phyloP scores from a whole-genome alignment of 176 grass and related monocot species.

The Avena eriantha region DNA sequence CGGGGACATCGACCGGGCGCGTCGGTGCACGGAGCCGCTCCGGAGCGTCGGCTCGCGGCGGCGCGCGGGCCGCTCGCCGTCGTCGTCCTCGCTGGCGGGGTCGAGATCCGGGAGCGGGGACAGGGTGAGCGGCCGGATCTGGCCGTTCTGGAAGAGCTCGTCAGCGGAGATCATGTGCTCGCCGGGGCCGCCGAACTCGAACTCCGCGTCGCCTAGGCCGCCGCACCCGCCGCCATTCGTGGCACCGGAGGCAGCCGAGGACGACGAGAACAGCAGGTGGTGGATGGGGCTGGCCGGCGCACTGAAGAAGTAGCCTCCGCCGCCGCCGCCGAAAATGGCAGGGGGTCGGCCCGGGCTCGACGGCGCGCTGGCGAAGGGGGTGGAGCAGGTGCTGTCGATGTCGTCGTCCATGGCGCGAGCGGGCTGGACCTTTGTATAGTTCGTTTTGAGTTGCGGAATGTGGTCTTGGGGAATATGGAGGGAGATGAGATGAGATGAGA shows the following conservation, averaged over 20 bases:
- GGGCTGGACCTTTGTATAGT: background rate
- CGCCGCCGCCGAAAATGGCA: constrained; percentile 35
- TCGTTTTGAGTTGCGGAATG: background rate
- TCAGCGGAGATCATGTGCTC: constrained; percentile 93
- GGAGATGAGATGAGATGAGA: constrained; percentile 35
- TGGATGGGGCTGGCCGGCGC: constrained; percentile 96
- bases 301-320: constrained; percentile 89
- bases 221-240: background rate
- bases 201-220: constrained; percentile 59
- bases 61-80: constrained; percentile 26
- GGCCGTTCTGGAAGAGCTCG: constrained; percentile 91
- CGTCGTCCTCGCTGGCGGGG: constrained; percentile 54
- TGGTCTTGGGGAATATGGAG: constrained; percentile 1
- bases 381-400: constrained; percentile 79
- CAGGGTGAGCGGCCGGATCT: constrained; percentile 92
- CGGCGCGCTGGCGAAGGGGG: constrained; percentile 69
- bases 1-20: constrained; percentile 90
- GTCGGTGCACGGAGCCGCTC: constrained; percentile 74
- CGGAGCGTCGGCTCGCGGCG: constrained; percentile 62
- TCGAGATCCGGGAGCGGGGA: constrained; percentile 68
- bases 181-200: constrained; percentile 65
- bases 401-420: constrained; percentile 58
- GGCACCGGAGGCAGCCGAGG: constrained; percentile 29
- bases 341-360: constrained; percentile 69
- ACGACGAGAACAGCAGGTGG: constrained; percentile 69